Evolutionary conservation across 495 filamentous ascomycete species (phyloP).

Genomic region (Filosporella fistucella): DNA sequence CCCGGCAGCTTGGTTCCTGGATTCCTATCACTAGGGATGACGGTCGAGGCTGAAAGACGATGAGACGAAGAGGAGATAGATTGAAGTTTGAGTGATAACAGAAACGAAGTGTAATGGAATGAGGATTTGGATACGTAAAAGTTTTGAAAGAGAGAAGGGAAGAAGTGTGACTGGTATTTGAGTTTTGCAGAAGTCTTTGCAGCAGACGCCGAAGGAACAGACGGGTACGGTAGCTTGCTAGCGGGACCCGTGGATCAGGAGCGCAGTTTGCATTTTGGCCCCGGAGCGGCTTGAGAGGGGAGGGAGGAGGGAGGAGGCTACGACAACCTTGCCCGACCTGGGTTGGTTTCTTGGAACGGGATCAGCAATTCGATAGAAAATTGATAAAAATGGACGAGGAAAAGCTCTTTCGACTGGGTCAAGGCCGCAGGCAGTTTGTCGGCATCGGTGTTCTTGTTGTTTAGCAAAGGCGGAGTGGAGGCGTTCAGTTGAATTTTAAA

Average conservation of each 20-base stretch:
- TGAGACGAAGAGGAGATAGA: conserved; percentile 10
- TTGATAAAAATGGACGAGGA: too few relatives aligned
- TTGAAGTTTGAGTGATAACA: neutral
- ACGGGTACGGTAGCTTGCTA: conserved; percentile 1
- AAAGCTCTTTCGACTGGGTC: too few relatives aligned
- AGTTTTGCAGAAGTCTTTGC: conserved; percentile 17
- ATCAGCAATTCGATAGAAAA: too few relatives aligned
- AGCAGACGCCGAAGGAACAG: conserved; percentile 8
- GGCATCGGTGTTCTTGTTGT: too few relatives aligned
- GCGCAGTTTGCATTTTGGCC: too few relatives aligned
- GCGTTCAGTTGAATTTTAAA: conserved; percentile 1
- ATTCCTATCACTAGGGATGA: conserved; percentile 10
- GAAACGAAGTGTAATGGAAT: conserved; percentile 17
- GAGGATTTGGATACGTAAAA: conserved; percentile 21
- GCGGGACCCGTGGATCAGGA: too few relatives aligned
- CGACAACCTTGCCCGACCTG: too few relatives aligned
- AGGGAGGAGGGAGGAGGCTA: neutral
- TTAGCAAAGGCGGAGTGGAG: too few relatives aligned
- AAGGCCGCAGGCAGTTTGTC: too few relatives aligned
- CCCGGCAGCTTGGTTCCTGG: conserved; percentile 16
- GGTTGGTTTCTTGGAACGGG: neutral
- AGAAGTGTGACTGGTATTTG: conserved; percentile 17
- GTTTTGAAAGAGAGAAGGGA: conserved; percentile 3
- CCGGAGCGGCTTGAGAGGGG: neutral
- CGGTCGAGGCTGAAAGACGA: conserved; percentile 14